These are phyloP conservation scores for Yamadazyma olivae DNA, from an alignment of 805 yeast genomes.

Conservation along the genomic window DNA sequence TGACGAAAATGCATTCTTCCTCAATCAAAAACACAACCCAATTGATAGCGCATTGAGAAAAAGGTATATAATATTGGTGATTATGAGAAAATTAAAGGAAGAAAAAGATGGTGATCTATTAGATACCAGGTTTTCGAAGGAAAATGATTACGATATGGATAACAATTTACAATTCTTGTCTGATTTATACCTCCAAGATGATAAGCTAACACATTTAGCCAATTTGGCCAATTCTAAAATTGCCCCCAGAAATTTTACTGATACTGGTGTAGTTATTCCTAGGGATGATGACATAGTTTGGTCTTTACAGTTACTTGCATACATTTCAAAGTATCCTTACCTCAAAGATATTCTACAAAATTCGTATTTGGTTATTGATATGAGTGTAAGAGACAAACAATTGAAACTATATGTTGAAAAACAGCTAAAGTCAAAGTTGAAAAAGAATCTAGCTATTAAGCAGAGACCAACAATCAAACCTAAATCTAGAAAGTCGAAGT, in stretches of 20 bases:
- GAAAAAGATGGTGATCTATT: slow-evolving; percentile 33
- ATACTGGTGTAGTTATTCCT: slow-evolving; percentile 77
- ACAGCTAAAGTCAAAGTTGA: slow-evolving; percentile 30
- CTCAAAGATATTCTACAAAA: slow-evolving; percentile 71
- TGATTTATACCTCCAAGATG: slow-evolving; percentile 38
- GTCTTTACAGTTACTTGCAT: slow-evolving; percentile 89
- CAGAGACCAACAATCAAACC: slow-evolving; percentile 33
- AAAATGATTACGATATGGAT: slow-evolving; percentile 41
- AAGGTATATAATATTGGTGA: slow-evolving; percentile 31
- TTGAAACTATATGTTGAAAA: slow-evolving; percentile 33
- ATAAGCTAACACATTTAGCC: slow-evolving; percentile 13
- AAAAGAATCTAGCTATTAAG: slow-evolving; percentile 25
- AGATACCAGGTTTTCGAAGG: slow-evolving; percentile 28
- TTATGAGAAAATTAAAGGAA: slow-evolving; percentile 34
- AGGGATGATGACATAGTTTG: slow-evolving; percentile 91
- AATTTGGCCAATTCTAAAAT: slow-evolving; percentile 24
- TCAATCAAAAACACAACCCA: slow-evolving; percentile 6
- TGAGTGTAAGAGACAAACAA: slow-evolving; percentile 46
- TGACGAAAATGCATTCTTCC: slow-evolving; percentile 1
- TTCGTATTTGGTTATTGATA: slow-evolving; percentile 69
- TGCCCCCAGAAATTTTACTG: slow-evolving; percentile 39
- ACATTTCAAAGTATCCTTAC: slow-evolving; percentile 85
- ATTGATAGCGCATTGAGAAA: slow-evolving; percentile 32
- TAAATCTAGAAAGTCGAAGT: slow-evolving; percentile 25
- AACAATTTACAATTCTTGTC: slow-evolving; percentile 37